Evolutionary conservation across 2,329 filamentous ascomycete genomes (phyloP).

Genomic region (Curvularia sp.): DNA sequence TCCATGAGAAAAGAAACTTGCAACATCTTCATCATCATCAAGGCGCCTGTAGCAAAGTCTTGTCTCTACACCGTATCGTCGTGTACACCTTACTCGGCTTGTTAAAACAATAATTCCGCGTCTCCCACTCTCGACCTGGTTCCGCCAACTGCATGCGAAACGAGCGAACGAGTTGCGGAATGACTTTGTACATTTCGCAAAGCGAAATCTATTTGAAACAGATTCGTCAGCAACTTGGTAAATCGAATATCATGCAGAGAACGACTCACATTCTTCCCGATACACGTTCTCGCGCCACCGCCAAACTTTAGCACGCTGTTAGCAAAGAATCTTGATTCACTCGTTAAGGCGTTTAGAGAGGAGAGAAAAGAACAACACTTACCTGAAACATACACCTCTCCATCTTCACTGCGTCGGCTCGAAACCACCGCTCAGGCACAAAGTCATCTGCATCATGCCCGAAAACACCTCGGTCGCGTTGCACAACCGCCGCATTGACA

Average conservation of each 20-base stretch:
- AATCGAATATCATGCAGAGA: too few species aligned
- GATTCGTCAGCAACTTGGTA: too few species aligned
- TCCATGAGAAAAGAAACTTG: background rate
- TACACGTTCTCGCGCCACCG: slow-evolving; percentile 4
- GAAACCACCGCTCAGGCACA: slow-evolving; percentile 70
- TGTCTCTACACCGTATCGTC: background rate
- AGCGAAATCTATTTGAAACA: slow-evolving; percentile 17
- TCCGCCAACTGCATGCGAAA: slow-evolving; percentile 14
- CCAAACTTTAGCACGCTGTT: slow-evolving; percentile 1
- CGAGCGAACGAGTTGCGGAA: slow-evolving; percentile 12
- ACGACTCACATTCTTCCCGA: slow-evolving; percentile 10
- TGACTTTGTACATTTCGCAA: slow-evolving; percentile 17
- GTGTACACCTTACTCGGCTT: slow-evolving; percentile 14
- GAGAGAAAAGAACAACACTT: too few species aligned
- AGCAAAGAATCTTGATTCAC: too few species aligned
- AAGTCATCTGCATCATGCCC: slow-evolving; percentile 70
- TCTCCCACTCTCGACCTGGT: slow-evolving; percentile 13
- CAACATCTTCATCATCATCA: background rate
- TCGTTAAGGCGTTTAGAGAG: too few species aligned
- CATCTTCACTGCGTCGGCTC: slow-evolving; percentile 64
- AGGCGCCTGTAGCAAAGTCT: too few species aligned
- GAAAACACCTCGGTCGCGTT: slow-evolving; percentile 70
- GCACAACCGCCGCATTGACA: slow-evolving; percentile 75
- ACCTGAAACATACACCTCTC: slow-evolving; percentile 55
- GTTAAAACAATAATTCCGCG: slow-evolving; percentile 20